These are phyloP conservation scores for Apiotrichum siamense DNA, from an alignment of 1,284 basidiomycete species.

Conservation along the genomic window DNA sequence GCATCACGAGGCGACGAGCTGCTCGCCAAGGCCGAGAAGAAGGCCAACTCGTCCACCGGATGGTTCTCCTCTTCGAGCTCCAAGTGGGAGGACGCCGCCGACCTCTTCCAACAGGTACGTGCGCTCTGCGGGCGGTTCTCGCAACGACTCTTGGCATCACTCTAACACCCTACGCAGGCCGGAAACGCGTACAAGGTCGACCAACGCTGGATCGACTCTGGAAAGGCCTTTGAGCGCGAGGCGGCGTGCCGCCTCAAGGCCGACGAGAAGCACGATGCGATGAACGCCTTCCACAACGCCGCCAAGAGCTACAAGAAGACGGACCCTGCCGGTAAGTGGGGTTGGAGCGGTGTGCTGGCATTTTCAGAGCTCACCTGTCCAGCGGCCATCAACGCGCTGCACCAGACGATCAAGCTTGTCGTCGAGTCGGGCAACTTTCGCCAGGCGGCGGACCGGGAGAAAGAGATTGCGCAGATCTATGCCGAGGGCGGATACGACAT, in stretches of 20 bases:
- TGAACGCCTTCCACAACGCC: conserved; percentile 95
- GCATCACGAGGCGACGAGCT: conserved; percentile 50
- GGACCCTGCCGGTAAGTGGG: conserved; percentile 69
- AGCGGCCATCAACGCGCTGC: conserved; percentile 90
- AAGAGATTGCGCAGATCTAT: conserved; percentile 91
- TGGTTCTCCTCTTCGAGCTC: conserved; percentile 78
- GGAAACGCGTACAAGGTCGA: conserved; percentile 95
- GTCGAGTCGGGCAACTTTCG: conserved; percentile 84
- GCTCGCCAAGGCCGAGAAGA: conserved; percentile 85
- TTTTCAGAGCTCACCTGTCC: neutral
- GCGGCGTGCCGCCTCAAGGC: conserved; percentile 84
- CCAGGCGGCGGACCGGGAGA: conserved; percentile 95
- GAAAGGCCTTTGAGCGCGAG: conserved; percentile 78
- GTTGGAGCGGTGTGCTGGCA: neutral
- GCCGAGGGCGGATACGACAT: conserved; percentile 57
- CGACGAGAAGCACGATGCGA: conserved; percentile 83
- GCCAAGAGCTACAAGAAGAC: conserved; percentile 88
- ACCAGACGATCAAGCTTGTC: conserved; percentile 76
- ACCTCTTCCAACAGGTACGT: conserved; percentile 59
- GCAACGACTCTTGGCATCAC: neutral
- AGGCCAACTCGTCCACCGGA: conserved; percentile 66
- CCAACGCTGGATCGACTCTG: conserved; percentile 82
- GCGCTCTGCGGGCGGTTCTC: neutral
- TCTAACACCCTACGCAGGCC: conserved; percentile 62
- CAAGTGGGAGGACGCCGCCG: conserved; percentile 89